These are phyloP conservation scores for Kodamaea lidongshanica DNA, from an alignment of 805 yeast species.

Conservation along the genomic window DNA sequence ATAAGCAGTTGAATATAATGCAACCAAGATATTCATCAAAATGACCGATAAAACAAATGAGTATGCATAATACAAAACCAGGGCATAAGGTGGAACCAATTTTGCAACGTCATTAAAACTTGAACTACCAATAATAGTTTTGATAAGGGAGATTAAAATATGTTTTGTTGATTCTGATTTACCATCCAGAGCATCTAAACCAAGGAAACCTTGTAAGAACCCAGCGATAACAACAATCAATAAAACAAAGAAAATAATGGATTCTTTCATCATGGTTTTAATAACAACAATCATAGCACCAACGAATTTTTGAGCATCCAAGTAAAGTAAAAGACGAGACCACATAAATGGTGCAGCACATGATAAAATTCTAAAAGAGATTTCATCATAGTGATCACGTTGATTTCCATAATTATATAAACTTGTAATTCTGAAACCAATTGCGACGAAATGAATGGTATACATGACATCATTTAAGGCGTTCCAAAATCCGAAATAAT, in stretches of 20 bases:
- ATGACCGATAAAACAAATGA: slow-evolving; percentile 70
- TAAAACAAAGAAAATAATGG: slow-evolving; percentile 73
- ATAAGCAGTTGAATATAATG: slow-evolving; percentile 80
- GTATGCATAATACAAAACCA: slow-evolving; percentile 69
- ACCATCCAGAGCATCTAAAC: slow-evolving; percentile 85
- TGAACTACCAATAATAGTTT: slow-evolving; percentile 71
- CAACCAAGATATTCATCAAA: slow-evolving; percentile 76
- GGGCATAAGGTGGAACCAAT: slow-evolving; percentile 82
- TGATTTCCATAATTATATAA: slow-evolving; percentile 16
- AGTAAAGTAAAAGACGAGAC: slow-evolving; percentile 67
- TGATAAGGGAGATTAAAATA: slow-evolving; percentile 57
- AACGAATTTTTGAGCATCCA: slow-evolving; percentile 75
- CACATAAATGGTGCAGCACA: slow-evolving; percentile 85
- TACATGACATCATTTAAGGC: slow-evolving; percentile 72
- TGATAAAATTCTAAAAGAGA: slow-evolving; percentile 64
- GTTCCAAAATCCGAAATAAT: slow-evolving; percentile 72
- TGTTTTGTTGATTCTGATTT: slow-evolving; percentile 64
- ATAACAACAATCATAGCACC: slow-evolving; percentile 86
- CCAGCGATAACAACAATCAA: slow-evolving; percentile 68
- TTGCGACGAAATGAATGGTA: slow-evolving; percentile 44
- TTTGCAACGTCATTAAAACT: slow-evolving; percentile 62
- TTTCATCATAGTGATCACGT: slow-evolving; percentile 40
- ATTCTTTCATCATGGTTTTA: slow-evolving; percentile 82
- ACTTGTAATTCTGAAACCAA: slow-evolving; percentile 49
- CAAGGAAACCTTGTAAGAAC: slow-evolving; percentile 80